Evolutionary conservation across 805 yeast species (phyloP), one percentile per base, ranked within the genome.

Genomic region (Barnettozyma sp.): DNA sequence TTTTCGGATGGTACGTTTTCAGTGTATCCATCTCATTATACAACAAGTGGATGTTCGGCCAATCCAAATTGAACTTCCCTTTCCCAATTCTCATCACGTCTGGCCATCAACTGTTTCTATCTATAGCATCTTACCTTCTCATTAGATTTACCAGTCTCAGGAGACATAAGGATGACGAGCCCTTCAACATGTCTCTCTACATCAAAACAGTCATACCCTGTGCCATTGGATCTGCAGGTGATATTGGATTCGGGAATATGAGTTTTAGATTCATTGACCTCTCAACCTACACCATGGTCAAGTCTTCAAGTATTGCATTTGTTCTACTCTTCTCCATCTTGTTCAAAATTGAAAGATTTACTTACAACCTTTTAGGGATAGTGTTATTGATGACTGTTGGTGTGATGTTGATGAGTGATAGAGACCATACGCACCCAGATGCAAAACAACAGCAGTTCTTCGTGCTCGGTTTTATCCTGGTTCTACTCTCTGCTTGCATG

Each of bases 41-140:
- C 63, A 92, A 92, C 66, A 88, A 88, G 62, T 87, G 97, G 97
- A 90, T 90, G 97, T 92, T 90, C 63, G 88, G 90, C 26, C 55
- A 59, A 6, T 68, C 71, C 8, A 82, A 85, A 14, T 64, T 88
- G 38, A 75, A 83, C 52, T 80, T 92, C 49, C 73, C 76, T 22
- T 92, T 77, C 54, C 98, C 98, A 2, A 71, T 92, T 16, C 61
- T 88, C 20, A 75, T 88, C 35, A 92, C 98, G 0, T 67, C 88
- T 4, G 69, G 79, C 48, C 98, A 92, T 61, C 97, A 92, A 61
- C 52, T 80, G 19, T 71, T 86, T 28, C 63, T 82, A 40, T 83
- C 86, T 1, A 43, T 50, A 0, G 64, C 76, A 40, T 75, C 63
- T 11, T 48, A 41, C n/a, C 15, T 52, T 3, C 37, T 49, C 10